Evolutionary conservation across 805 yeast species (phyloP).

Genomic region (Sugiyamaella floridensis): DNA sequence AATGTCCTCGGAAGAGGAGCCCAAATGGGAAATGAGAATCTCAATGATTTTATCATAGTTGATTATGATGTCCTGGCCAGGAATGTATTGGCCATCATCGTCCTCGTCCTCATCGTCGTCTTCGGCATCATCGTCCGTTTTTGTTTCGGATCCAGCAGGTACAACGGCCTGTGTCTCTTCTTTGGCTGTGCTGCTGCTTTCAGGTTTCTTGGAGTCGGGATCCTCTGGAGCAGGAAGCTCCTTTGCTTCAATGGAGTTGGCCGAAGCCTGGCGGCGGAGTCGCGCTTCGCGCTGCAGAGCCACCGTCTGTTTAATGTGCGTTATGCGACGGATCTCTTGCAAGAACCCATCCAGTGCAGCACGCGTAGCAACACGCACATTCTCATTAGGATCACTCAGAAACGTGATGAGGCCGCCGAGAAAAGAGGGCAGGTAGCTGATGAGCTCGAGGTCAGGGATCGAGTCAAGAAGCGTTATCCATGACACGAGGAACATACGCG

Average conservation of each 20-base stretch:
- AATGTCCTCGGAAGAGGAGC: constrained; percentile 65
- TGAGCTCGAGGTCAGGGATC: constrained; percentile 83
- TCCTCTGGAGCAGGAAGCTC: background rate
- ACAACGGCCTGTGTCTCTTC: constrained; percentile 11
- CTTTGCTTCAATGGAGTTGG: background rate
- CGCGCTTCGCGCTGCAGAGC: constrained; percentile 5
- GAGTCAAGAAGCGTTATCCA: constrained; percentile 92
- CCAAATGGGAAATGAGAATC: constrained; percentile 73
- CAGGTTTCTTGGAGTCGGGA: background rate
- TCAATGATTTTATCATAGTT: constrained; percentile 76
- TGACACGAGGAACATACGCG: constrained; percentile 83
- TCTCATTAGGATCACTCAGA: constrained; percentile 75
- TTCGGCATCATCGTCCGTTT: constrained; percentile 28
- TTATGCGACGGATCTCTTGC: constrained; percentile 72
- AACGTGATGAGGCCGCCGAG: constrained; percentile 76
- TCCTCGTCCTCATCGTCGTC: constrained; percentile 28
- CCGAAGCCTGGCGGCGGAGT: background rate
- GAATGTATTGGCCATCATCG: constrained; percentile 52
- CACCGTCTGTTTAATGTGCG: constrained; percentile 51
- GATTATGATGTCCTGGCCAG: constrained; percentile 76
- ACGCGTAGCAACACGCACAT: constrained; percentile 80
- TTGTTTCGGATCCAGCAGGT: no score
- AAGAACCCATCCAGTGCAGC: constrained; percentile 66
- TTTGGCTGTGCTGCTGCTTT: background rate
- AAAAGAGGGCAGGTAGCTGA: constrained; percentile 83